Evolutionary conservation across 345 rosid genomes (phyloP), one percentile per base, ranked within the genome.

Genomic region (Eucalyptus regnans): DNA sequence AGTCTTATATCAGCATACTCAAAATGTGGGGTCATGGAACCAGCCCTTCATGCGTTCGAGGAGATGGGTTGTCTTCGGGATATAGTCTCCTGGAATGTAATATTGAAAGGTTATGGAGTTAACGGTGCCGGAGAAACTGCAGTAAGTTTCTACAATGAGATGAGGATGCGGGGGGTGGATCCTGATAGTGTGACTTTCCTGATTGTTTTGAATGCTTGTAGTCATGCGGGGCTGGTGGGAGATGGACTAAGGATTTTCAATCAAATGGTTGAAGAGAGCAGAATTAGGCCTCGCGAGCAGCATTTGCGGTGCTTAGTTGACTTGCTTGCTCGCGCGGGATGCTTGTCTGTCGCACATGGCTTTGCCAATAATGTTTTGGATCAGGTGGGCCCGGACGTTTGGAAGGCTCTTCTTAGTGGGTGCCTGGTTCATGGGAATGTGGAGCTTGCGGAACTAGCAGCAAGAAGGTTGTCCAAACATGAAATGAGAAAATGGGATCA

Each of bases 1-100:
- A 90, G 92, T 89, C 93, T 93, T 10, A 90, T 93, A 89, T 91
- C 96, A 13, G 89, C 96, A 66, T 94, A 94, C 87, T 91, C 93
- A 10, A 94, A 92, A 58, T 92, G 95, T 52, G 93, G 95, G 60
- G 89, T 85, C 58, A 90, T 90, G 87, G 90, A 90, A 27, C 88
- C 91, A 49, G 91, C 95, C 9, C 20, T 89, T 31, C 18, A 31
- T 76, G 89, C 76, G 46, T 93, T 92, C 48, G 31, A 90, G 87
- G 93, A 93, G 87, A 92, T 90, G 94, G 91, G 91, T 85, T 86
- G 31, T 88, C 93, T 89, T 87, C 89, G n/a, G 60, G 86, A 92
- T 91, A 71, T 86, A 52, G 91, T 90, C 62, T 92, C 94, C 71
- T 94, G 96, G 95, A 94, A 93, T 89, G 93, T 94, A 52, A 89